Percentiles rank a stretch among this genome's conserved stretches.
phyloP scores from a whole-genome alignment of 2,329 filamentous ascomycete genomes.

The Exophiala sp. region DNA sequence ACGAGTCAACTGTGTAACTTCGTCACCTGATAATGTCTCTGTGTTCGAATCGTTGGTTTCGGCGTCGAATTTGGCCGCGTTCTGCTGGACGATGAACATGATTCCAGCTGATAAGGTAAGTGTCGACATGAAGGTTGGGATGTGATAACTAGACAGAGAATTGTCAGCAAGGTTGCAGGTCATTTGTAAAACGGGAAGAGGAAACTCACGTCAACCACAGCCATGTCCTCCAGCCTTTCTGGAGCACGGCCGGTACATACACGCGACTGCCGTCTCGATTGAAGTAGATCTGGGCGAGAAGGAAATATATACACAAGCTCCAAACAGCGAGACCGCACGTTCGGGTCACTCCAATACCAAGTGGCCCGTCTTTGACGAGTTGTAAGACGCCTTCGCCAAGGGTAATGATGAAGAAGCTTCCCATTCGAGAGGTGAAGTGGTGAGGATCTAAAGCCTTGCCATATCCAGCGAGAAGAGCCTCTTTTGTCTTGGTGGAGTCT shows the following conservation, averaged over 20 bases:
- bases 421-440: conserved; percentile 50
- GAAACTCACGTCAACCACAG: neutral
- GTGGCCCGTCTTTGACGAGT: conserved; percentile 47
- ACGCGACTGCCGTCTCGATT: conserved; percentile 6
- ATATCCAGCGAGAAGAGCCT: conserved; percentile 40
- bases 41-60: neutral
- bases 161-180: too few relatives aligned
- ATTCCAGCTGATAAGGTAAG: neutral
- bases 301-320: conserved; percentile 35
- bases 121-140: neutral
- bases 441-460: conserved; percentile 49
- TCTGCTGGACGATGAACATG: neutral
- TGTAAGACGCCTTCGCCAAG: conserved; percentile 51
- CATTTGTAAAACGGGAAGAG: too few relatives aligned
- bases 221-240: neutral
- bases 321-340: conserved; percentile 46
- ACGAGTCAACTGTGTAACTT: neutral
- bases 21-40: neutral
- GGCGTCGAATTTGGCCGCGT: too few relatives aligned
- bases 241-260: neutral
- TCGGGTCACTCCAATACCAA: conserved; percentile 44
- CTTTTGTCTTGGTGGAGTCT: conserved; percentile 43
- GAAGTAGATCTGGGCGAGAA: conserved; percentile 5
- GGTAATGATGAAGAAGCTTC: conserved; percentile 52
- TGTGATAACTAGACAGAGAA: neutral